Conservation (phyloP, 2,329 filamentous ascomycete species). For the Trichoderma harzianum region DNA sequence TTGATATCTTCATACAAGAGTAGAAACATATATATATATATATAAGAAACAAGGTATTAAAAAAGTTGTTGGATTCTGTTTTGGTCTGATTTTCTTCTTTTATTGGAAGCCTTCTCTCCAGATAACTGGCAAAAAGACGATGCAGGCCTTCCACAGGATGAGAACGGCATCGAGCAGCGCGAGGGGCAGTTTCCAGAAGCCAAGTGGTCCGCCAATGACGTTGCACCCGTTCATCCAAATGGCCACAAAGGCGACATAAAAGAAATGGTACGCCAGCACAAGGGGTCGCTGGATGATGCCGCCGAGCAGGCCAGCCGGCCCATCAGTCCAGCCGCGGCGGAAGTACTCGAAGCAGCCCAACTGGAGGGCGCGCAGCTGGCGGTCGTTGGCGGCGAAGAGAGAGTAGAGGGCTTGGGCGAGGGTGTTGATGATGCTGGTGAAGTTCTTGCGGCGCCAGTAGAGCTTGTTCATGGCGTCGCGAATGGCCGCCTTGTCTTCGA, state of each 20-base stretch:
- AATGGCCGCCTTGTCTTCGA: slow-evolving; percentile 66
- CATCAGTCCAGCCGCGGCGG: slow-evolving; percentile 68
- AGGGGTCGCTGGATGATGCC: slow-evolving; percentile 76
- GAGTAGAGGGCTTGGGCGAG: slow-evolving; percentile 92
- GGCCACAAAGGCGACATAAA: slow-evolving; percentile 82
- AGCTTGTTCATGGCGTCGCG: slow-evolving; percentile 67
- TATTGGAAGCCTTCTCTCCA: slow-evolving; percentile 55
- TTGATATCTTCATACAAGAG: neutral
- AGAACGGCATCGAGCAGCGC: slow-evolving; percentile 62
- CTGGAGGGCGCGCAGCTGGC: slow-evolving; percentile 75
- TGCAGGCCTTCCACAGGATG: slow-evolving; percentile 75
- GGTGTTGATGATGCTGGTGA: slow-evolving; percentile 91
- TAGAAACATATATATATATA: neutral
- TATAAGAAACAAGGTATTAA: neutral
- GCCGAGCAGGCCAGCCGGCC: slow-evolving; percentile 76
- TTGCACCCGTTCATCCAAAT: slow-evolving; percentile 62
- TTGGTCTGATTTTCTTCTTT: neutral
- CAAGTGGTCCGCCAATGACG: slow-evolving; percentile 33
- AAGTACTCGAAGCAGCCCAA: slow-evolving; percentile 93
- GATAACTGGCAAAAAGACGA: slow-evolving; percentile 81
- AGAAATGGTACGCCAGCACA: slow-evolving; percentile 88
- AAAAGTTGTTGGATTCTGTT: neutral
- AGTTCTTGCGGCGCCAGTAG: slow-evolving; percentile 81
- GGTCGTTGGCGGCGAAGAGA: slow-evolving; percentile 82
- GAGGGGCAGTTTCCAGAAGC: slow-evolving; percentile 52